Evolutionary conservation across 2,329 filamentous ascomycete genomes (phyloP).

Genomic region (Trichoderma afroharzianum): DNA sequence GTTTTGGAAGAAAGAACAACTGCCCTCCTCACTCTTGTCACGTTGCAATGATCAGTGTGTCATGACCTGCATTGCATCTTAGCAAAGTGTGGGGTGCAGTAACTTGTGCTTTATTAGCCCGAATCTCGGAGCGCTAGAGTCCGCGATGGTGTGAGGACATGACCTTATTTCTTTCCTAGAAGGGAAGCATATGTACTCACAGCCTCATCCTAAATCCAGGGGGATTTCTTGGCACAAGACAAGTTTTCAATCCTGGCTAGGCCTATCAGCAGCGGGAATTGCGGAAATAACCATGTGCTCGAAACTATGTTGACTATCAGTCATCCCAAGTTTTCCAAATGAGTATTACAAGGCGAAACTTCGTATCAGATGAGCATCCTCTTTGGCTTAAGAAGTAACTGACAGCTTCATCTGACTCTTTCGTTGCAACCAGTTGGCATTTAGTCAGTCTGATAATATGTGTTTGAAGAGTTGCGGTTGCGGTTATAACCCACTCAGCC

Average conservation of each 20-base stretch:
- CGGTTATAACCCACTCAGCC: neutral
- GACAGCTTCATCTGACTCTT: neutral
- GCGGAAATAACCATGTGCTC: neutral
- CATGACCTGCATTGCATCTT: constrained; percentile 1
- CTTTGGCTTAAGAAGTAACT: neutral
- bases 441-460: neutral
- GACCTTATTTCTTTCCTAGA: neutral
- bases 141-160: neutral
- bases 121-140: neutral
- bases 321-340: neutral
- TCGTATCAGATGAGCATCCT: neutral
- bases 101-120: neutral
- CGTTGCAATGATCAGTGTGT: constrained; percentile 2
- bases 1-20: neutral
- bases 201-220: neutral
- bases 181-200: neutral
- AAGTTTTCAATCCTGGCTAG: neutral
- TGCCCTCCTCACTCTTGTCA: neutral
- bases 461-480: no score
- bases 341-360: neutral
- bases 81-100: constrained; percentile 8
- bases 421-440: neutral
- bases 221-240: neutral
- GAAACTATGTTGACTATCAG: neutral
- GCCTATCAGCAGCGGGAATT: neutral